Percentiles rank a stretch among this genome's conserved stretches.
phyloP scores from a whole-genome alignment of 352 stramenopile genomes.

The Globisporangium perplexum region DNA sequence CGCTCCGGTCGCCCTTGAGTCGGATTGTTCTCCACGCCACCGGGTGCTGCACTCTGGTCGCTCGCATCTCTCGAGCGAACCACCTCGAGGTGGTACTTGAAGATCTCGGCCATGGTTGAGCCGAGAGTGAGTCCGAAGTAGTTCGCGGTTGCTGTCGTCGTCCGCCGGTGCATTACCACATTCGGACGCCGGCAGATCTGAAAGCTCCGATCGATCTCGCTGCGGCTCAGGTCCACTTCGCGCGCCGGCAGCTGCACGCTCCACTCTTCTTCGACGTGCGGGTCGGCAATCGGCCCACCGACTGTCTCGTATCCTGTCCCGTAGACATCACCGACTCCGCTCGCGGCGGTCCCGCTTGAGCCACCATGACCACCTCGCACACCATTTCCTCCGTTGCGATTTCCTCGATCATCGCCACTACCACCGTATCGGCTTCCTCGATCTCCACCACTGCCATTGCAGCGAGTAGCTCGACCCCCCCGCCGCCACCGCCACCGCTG shows the following conservation, averaged over 20 bases:
- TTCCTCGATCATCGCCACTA: conserved; percentile 4
- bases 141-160: conserved; percentile 42
- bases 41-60: conserved; percentile 33
- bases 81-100: conserved; percentile 71
- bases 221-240: conserved; percentile 29
- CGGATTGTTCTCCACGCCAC: conserved; percentile 19
- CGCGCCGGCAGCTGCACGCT: conserved; percentile 23
- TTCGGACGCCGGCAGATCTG: conserved; percentile 44
- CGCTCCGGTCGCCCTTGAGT: conserved; percentile 19
- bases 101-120: conserved; percentile 34
- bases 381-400: conserved; percentile 12
- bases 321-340: conserved; percentile 28
- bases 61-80: conserved; percentile 29
- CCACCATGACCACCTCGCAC: conserved; percentile 17
- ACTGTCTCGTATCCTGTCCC: conserved; percentile 52
- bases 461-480: conserved; percentile 12
- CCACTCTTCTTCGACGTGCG: conserved; percentile 44
- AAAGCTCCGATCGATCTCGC: conserved; percentile 29
- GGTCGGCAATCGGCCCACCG: conserved; percentile 41
- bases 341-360: background rate
- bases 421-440: conserved; percentile 22
- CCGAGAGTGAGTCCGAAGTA: conserved; percentile 58
- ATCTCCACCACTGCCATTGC: conserved; percentile 19
- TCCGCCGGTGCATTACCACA: conserved; percentile 23
- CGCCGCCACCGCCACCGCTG: conserved; percentile 2